A percentile compares a stretch with the other conserved stretches of the same genome.
Evolutionary conservation across 345 rosid genomes (phyloP).

Genomic region (Syzygium grande): DNA sequence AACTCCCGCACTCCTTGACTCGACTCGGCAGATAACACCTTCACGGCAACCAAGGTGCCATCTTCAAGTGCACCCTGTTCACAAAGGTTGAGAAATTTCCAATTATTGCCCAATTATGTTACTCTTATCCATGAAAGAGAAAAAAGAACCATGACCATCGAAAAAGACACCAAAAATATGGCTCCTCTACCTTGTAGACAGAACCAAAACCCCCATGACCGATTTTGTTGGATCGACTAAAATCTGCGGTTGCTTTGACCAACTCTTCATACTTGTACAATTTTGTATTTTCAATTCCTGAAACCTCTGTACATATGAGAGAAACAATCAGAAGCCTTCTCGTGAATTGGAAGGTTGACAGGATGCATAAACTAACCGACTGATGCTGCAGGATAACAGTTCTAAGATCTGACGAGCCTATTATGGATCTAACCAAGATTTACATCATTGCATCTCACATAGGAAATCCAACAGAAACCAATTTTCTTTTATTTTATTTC

Average conservation of each 20-base stretch:
- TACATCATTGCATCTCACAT: background rate
- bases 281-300: conserved; percentile 13
- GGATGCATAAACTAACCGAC: background rate
- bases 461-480: background rate
- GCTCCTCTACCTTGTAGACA: conserved; percentile 57
- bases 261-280: conserved; percentile 40
- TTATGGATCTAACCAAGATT: background rate
- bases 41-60: conserved; percentile 44
- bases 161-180: background rate
- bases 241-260: conserved; percentile 42
- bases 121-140: background rate
- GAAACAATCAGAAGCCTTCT: background rate
- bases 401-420: background rate
- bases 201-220: conserved; percentile 73
- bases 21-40: conserved; percentile 54
- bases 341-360: background rate
- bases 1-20: conserved; percentile 60
- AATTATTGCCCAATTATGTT: background rate
- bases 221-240: conserved; percentile 39
- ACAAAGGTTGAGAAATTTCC: background rate
- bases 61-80: conserved; percentile 52
- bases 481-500: background rate
- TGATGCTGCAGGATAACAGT: background rate
- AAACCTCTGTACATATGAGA: conserved; percentile 32
- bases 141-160: background rate